Evolutionary conservation across 208 protist species (phyloP).

Genomic region (Leishmania mexicana): DNA sequence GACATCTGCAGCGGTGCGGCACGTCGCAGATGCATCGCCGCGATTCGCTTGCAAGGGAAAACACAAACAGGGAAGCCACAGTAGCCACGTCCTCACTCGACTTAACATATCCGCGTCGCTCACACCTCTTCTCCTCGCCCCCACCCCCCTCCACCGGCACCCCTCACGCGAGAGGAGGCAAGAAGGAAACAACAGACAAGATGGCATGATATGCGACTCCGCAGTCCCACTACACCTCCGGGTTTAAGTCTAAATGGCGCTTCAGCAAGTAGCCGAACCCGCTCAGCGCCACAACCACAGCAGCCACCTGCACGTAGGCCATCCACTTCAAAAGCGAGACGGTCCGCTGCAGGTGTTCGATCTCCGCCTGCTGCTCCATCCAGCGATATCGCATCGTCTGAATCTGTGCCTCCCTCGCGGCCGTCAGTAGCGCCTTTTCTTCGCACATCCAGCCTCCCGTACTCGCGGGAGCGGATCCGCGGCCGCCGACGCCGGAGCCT

Average conservation of each 20-base stretch:
- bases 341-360: constrained; percentile 50
- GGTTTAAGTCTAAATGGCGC: neutral
- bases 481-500: neutral
- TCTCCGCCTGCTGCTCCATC: constrained; percentile 69
- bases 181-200: neutral
- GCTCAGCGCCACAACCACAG: constrained; percentile 32
- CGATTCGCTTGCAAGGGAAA: neutral
- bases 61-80: neutral
- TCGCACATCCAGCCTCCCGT: constrained; percentile 35
- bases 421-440: constrained; percentile 61
- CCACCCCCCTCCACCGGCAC: neutral
- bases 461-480: neutral
- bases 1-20: neutral
- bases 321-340: constrained; percentile 60
- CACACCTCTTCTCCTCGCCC: neutral
- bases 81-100: neutral
- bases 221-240: neutral
- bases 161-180: neutral
- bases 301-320: constrained; percentile 39
- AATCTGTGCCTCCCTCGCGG: constrained; percentile 73
- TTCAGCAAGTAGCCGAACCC: constrained; percentile 27
- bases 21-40: neutral
- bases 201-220: neutral
- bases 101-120: neutral
- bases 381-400: constrained; percentile 80